Base-by-base conservation (phyloP, 1,284 basidiomycete species). In the Irpex sp. region DNA sequence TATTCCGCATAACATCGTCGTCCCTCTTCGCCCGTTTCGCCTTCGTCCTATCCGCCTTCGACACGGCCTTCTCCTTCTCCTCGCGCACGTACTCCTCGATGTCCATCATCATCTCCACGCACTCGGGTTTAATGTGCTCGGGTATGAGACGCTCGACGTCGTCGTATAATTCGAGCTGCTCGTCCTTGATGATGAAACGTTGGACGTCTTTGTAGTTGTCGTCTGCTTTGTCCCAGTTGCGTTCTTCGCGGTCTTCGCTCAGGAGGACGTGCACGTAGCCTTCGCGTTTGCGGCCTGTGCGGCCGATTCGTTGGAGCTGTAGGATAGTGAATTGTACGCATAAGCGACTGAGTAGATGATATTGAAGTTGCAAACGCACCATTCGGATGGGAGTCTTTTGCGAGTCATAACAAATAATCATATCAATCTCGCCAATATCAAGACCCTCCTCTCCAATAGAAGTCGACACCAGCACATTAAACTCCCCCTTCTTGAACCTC, bases 361-460 rank as follows among this genome's bases (percentile, higher is more conserved):
- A 7, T 53, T 31, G 63, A 49, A 55, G 17, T 11, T 5, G 43
- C 43, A 13, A 15, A 71, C 87, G 67, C 72, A 96, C 95, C 90
- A 98, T 96, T 63, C 97, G 93, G 67, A 98, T 95, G 0, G 96
- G 93, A 11, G 94, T 94, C 77, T 97, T 98, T 70, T 96, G 94
- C 46, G 96, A 90, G 70, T 99, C 97, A 75, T 99, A 99, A 71
- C 96, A 97, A 50, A 98, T 82, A 61, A 98, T 97, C 72, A 97
- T 82, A 74, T 99, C 97, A n/a, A 99, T 91, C 71, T 98, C 96
- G 55, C 97, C 97, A 63, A 99, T 99, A 74, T 99, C 97, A n/a
- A 99, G 81, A 65, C 97, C 97, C 76, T 99, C 97, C 77, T 99
- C 97, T 35, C 97, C 97, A 63, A 99, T 95, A 2, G 93, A 97